phyloP scores from a whole-genome alignment of 345 rosid species.

The Toxicodendron radicans region DNA sequence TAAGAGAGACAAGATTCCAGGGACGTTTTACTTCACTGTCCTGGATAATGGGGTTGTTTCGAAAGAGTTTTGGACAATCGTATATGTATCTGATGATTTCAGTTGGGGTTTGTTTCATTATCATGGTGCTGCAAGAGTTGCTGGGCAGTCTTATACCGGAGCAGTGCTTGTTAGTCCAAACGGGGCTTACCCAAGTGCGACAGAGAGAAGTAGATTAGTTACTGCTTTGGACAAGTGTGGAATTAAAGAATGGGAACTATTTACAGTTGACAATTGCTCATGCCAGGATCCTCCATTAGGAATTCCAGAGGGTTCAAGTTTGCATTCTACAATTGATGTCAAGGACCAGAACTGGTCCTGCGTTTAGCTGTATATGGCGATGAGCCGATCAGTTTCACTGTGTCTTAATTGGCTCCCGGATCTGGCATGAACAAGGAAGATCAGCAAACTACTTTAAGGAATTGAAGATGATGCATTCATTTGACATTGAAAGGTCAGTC shows the following conservation, averaged over 20 bases:
- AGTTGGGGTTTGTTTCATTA: conserved; percentile 95
- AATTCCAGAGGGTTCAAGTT: conserved; percentile 70
- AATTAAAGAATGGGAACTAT: conserved; percentile 89
- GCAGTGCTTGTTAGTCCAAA: conserved; percentile 89
- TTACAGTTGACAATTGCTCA: conserved; percentile 70
- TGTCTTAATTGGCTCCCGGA: background rate
- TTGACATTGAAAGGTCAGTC: background rate
- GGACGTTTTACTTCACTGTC: conserved; percentile 78
- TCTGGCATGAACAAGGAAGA: background rate
- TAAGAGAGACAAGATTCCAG: conserved; percentile 64
- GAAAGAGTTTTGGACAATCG: conserved; percentile 86
- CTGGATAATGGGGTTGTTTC: conserved; percentile 94
- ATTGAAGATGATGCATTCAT: background rate
- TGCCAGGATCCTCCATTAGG: conserved; percentile 77
- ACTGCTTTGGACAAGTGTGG: conserved; percentile 72
- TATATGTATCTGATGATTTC: conserved; percentile 76
- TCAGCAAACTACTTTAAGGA: background rate
- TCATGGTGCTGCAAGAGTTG: conserved; percentile 86
- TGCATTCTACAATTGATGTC: conserved; percentile 47
- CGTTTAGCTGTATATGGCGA: conserved; percentile 4
- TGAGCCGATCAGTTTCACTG: background rate
- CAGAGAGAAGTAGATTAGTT: conserved; percentile 38
- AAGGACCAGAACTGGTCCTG: conserved; percentile 24
- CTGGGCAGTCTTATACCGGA: conserved; percentile 89
- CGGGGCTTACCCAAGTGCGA: conserved; percentile 66